Percentiles rank a stretch among this genome's conserved stretches.
Conservation (phyloP, 2,329 filamentous ascomycete species). For the Calonectria naviculata region DNA sequence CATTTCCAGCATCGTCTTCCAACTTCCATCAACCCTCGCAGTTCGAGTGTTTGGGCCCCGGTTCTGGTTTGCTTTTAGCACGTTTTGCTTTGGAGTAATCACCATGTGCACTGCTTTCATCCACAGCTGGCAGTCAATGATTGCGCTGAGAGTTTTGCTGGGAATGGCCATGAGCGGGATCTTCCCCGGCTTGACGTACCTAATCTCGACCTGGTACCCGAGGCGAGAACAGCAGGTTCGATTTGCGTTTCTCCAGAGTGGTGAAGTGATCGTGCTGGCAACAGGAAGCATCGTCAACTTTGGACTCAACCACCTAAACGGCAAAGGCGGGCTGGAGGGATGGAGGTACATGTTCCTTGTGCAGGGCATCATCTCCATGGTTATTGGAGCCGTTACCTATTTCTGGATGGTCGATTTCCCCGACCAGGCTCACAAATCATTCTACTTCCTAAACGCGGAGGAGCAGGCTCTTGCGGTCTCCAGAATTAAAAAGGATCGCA, state of each 20-base stretch:
- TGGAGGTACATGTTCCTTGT: conserved; percentile 18
- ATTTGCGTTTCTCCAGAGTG: conserved; percentile 1
- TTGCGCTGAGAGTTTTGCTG: conserved; percentile 3
- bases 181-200: conserved; percentile 9
- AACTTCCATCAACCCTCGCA: neutral
- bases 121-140: conserved; percentile 12
- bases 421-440: neutral
- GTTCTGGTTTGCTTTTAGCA: conserved; percentile 4
- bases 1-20: conserved; percentile 11
- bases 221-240: conserved; percentile 9
- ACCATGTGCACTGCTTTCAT: conserved; percentile 19
- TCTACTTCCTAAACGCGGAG: neutral
- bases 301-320: conserved; percentile 10
- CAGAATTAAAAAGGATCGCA: conserved; percentile 11
- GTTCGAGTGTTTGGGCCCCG: conserved; percentile 3
- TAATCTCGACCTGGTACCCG: conserved; percentile 11
- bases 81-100: neutral
- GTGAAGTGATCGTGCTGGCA: conserved; percentile 3
- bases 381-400: neutral
- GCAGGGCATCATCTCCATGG: conserved; percentile 7
- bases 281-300: conserved; percentile 11
- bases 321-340: conserved; percentile 1
- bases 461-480: conserved; percentile 1
- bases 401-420: conserved; percentile 19
- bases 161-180: conserved; percentile 11